Evolutionary conservation across 1,139 yeast species (phyloP).

Genomic region (Sugiyamaella xylanicola): DNA sequence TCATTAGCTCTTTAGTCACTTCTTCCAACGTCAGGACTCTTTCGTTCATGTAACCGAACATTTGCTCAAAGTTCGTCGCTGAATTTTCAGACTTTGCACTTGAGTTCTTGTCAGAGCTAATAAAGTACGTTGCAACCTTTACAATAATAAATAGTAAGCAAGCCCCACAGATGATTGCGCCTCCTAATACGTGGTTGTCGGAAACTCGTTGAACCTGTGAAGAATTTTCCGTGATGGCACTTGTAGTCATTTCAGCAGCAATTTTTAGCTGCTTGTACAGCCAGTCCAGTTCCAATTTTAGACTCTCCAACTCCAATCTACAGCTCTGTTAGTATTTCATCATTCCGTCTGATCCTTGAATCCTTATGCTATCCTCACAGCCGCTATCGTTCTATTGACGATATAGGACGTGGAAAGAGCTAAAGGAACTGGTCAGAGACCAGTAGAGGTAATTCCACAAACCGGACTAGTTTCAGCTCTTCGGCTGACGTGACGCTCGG

Average conservation of each 20-base stretch:
- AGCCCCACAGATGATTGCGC: not conserved
- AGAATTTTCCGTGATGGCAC: not conserved
- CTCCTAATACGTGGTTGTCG: not conserved
- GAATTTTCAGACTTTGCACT: not conserved
- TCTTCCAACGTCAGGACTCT: conserved; percentile 1
- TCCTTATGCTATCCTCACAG: no score
- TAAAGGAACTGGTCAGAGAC: no score
- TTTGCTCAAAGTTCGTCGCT: not conserved
- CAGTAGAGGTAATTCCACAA: no score
- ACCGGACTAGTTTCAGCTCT: not conserved
- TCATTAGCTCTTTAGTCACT: not conserved
- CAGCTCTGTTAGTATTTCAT: not conserved
- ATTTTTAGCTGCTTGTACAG: not conserved
- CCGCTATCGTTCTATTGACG: no score
- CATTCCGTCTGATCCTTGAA: not conserved
- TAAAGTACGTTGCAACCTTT: not conserved
- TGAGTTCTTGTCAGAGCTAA: not conserved
- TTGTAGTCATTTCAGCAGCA: not conserved
- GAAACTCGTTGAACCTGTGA: not conserved
- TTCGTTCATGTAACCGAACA: not conserved
- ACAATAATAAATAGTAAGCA: not conserved
- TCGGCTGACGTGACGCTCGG: not conserved
- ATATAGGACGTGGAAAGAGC: no score
- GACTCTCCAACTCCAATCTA: not conserved
- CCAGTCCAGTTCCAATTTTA: not conserved